phyloP scores from a whole-genome alignment of 2,329 filamentous ascomycete genomes.

The Immersiporthe knoxdaviesiana region DNA sequence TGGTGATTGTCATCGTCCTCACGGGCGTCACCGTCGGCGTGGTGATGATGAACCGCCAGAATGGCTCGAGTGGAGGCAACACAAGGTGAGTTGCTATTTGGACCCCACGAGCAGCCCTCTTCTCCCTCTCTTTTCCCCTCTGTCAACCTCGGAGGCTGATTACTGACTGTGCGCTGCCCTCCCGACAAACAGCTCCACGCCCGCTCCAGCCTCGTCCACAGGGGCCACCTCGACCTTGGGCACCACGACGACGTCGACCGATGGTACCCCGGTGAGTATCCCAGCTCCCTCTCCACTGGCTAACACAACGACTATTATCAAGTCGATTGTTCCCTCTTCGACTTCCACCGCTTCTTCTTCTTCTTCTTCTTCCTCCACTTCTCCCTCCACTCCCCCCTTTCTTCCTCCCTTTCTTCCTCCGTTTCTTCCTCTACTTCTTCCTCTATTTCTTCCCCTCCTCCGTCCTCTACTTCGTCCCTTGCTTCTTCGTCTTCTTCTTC shows the following conservation, averaged over 20 bases:
- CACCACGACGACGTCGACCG: constrained; percentile 6
- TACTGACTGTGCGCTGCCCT: neutral
- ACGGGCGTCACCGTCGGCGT: constrained; percentile 19
- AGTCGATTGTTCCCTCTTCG: neutral
- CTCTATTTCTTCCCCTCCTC: no score
- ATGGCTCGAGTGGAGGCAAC: neutral
- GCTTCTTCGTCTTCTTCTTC: constrained; percentile 4
- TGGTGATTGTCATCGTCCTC: constrained; percentile 7
- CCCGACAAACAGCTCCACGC: constrained; percentile 1
- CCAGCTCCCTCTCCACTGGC: neutral
- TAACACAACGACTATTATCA: neutral
- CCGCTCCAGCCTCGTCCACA: neutral
- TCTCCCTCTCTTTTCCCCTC: neutral
- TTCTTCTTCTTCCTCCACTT: neutral
- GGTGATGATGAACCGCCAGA: constrained; percentile 7
- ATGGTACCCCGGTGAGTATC: constrained; percentile 18
- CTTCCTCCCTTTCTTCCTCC: neutral
- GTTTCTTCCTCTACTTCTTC: constrained; percentile 3
- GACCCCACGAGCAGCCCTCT: neutral
- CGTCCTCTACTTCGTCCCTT: neutral
- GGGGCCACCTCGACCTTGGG: neutral
- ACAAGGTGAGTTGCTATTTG: neutral
- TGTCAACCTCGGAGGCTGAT: neutral
- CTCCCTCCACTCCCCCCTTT: neutral
- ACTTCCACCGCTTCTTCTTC: neutral